Evolutionary conservation across 164 flowering plant genomes (phyloP).

Genomic region (Nymphaea colorata): DNA sequence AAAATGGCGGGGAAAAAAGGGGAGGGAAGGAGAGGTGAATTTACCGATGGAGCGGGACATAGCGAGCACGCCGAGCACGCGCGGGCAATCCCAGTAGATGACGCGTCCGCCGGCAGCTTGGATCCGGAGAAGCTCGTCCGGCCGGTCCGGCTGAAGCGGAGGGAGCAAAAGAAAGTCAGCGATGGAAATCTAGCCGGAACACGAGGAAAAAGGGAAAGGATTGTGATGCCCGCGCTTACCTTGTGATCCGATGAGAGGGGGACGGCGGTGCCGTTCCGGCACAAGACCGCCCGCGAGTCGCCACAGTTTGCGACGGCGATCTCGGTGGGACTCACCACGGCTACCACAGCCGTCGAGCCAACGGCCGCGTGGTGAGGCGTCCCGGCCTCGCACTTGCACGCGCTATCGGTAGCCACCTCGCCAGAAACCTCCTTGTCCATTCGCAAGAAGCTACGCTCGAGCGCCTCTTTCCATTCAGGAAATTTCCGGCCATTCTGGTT

Average conservation of each 20-base stretch:
- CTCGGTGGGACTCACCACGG: constrained; percentile 52
- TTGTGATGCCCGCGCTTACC: constrained; percentile 18
- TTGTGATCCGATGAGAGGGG: constrained; percentile 65
- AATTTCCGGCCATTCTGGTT: neutral
- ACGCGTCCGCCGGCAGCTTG: constrained; percentile 68
- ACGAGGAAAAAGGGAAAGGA: neutral
- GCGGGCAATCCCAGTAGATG: constrained; percentile 62
- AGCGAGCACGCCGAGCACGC: constrained; percentile 74
- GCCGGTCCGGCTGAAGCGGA: constrained; percentile 58
- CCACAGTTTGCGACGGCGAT: constrained; percentile 80
- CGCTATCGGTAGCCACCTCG: constrained; percentile 3
- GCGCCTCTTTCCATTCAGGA: constrained; percentile 31
- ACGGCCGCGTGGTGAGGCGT: constrained; percentile 79
- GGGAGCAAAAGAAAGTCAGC: neutral
- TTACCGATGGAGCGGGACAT: constrained; percentile 73
- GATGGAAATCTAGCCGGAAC: neutral
- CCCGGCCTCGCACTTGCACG: constrained; percentile 68
- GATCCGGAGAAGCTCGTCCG: constrained; percentile 62
- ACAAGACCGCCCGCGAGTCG: constrained; percentile 80
- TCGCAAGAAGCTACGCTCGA: constrained; percentile 48
- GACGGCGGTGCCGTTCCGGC: constrained; percentile 50
- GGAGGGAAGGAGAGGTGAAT: neutral
- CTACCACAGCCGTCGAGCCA: constrained; percentile 86
- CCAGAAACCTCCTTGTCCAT: constrained; percentile 55
- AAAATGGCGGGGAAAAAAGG: too few species aligned